Evolutionary conservation across 306 rosid species (phyloP), one percentile per base, ranked within the genome.

Genomic region (Trifolium fragiferum): DNA sequence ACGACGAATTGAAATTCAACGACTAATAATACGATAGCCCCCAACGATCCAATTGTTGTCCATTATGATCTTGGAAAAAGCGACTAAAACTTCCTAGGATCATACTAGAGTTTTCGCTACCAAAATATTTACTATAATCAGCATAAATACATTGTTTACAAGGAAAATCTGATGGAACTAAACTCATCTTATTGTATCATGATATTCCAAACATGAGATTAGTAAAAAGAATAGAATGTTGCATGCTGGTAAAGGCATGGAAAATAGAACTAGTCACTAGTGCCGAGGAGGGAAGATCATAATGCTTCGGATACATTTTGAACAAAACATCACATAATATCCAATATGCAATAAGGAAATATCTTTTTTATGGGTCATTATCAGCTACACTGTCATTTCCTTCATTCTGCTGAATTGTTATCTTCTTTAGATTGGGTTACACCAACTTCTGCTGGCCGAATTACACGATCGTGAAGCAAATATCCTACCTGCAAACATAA

Each of bases 401-500:
- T 49, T 78, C 60, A 66, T 57, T 80, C 40, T 63, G 51, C 55
- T 43, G 86, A 70, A 40, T 60, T 41, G 53, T 70, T 77, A 21
- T 85, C 82, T 75, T 79, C 90, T 49, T 70, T 73, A 10, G 80
- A 87, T 78, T 41, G 85, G 55, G 96, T 87, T 25, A 90, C 90
- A 75, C 96, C 98, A 70, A 90, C 98, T 74, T 90, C 98, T 0
- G 98, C 97, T 2, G 96, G 97, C 27, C 98, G 92, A 78, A 90
- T 84, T 19, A 93, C 89, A 43, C 97, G 87, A 66, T 88, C 98
- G 55, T 86, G 74, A 53, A 93, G 90, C 87, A 81, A 15, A 82
- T 93, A 93, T 62, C 98, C 98, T 2, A 84, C 77, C 98, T 93
- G 85, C 81, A 82, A 44, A 82, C 46, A 66, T 47, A 69, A 38